A percentile compares a stretch with the other conserved stretches of the same genome.
Conservation (phyloP, 2,329 filamentous ascomycete genomes). For the Aspergillus sclerotialis region DNA sequence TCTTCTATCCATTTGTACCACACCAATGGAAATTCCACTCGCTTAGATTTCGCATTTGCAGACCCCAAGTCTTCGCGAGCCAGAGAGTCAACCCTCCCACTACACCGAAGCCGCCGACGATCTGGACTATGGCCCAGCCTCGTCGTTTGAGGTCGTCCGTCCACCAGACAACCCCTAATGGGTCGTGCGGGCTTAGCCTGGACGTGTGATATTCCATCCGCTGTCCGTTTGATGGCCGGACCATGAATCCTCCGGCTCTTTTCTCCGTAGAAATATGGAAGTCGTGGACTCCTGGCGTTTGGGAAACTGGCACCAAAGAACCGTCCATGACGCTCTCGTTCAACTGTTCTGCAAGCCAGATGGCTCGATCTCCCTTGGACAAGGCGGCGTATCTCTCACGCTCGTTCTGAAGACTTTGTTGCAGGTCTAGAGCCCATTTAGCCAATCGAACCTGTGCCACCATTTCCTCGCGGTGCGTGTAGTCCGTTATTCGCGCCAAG, state of each 20-base stretch:
- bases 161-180: constrained; percentile 68
- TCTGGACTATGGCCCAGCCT: constrained; percentile 62
- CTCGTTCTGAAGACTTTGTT: constrained; percentile 67
- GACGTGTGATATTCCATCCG: constrained; percentile 26
- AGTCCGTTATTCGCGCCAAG: constrained; percentile 54
- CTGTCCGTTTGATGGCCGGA: constrained; percentile 18
- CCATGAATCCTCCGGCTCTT: constrained; percentile 13
- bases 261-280: constrained; percentile 20
- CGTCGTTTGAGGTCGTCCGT: constrained; percentile 58
- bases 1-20: no score
- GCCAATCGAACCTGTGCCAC: constrained; percentile 64
- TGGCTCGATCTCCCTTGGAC: constrained; percentile 55
- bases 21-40: constrained; percentile 26
- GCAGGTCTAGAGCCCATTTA: constrained; percentile 76
- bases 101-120: constrained; percentile 67
- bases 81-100: constrained; percentile 65
- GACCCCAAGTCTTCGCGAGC: constrained; percentile 42
- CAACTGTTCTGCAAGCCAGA: constrained; percentile 62
- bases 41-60: constrained; percentile 23
- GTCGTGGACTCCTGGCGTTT: constrained; percentile 23
- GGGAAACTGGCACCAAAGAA: constrained; percentile 48
- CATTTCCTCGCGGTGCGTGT: constrained; percentile 54
- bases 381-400: constrained; percentile 61
- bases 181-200: constrained; percentile 58
- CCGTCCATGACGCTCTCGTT: constrained; percentile 63